phyloP scores from a whole-genome alignment of 2,329 filamentous ascomycete genomes.

The Aspergillus sp. region DNA sequence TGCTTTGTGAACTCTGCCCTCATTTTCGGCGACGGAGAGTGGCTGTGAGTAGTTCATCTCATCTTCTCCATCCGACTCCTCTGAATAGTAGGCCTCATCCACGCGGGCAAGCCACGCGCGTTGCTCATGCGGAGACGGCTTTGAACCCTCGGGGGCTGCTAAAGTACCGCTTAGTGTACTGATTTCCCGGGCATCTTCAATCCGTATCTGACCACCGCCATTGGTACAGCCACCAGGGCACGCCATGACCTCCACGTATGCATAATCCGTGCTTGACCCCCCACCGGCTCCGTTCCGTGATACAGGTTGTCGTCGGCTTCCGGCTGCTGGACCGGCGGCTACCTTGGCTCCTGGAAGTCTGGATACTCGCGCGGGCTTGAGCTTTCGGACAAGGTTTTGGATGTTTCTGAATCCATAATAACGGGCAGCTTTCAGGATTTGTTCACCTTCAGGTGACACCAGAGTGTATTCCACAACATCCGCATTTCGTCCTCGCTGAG shows the following conservation, averaged over 20 bases:
- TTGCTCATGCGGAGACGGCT: slow-evolving; percentile 74
- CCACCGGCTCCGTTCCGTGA: slow-evolving; percentile 33
- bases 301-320: slow-evolving; percentile 28
- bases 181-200: slow-evolving; percentile 65
- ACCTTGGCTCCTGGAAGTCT: slow-evolving; percentile 75
- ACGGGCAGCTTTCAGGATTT: slow-evolving; percentile 75
- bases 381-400: slow-evolving; percentile 88
- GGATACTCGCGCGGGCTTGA: slow-evolving; percentile 77
- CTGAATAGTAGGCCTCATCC: slow-evolving; percentile 88
- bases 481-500: slow-evolving; percentile 76
- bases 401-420: slow-evolving; percentile 99
- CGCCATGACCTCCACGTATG: slow-evolving; percentile 99
- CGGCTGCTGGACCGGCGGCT: slow-evolving; percentile 28
- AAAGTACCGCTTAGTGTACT: slow-evolving; percentile 18
- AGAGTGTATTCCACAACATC: slow-evolving; percentile 88
- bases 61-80: slow-evolving; percentile 55
- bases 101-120: slow-evolving; percentile 80
- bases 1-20: slow-evolving; percentile 57
- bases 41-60: slow-evolving; percentile 29
- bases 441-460: slow-evolving; percentile 54
- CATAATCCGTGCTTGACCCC: slow-evolving; percentile 61
- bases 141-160: slow-evolving; percentile 36
- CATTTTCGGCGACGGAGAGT: slow-evolving; percentile 27
- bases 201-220: slow-evolving; percentile 91
- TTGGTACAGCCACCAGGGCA: slow-evolving; percentile 99